Evolutionary conservation across 2,329 filamentous ascomycete genomes (phyloP).

Genomic region (Lachnellula subtilissima): DNA sequence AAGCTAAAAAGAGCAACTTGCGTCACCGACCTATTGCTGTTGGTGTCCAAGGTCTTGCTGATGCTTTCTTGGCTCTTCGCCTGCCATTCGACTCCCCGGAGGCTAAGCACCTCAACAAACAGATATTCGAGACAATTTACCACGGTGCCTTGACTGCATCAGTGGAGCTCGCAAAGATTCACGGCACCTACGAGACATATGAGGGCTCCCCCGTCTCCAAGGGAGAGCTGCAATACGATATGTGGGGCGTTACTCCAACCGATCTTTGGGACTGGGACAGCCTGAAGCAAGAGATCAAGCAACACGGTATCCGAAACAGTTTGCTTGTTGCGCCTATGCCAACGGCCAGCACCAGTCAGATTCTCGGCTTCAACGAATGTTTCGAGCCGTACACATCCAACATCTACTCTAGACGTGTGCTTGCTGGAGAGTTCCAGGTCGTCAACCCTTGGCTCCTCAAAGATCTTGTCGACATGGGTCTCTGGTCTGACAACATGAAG

Average conservation of each 20-base stretch:
- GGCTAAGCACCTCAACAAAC: constrained; percentile 88
- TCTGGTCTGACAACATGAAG: constrained; percentile 99
- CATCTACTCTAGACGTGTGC: constrained; percentile 97
- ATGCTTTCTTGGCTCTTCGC: constrained; percentile 94
- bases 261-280: constrained; percentile 95
- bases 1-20: constrained; percentile 95
- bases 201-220: constrained; percentile 90
- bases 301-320: constrained; percentile 93
- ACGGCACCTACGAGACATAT: constrained; percentile 85
- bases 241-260: constrained; percentile 93
- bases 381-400: constrained; percentile 99
- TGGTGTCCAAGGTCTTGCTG: constrained; percentile 94
- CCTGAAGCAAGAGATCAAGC: constrained; percentile 84
- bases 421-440: constrained; percentile 98
- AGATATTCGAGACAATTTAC: constrained; percentile 99
- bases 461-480: constrained; percentile 93
- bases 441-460: constrained; percentile 99
- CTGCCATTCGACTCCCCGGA: constrained; percentile 96
- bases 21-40: constrained; percentile 93
- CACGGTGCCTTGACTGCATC: constrained; percentile 90
- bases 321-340: constrained; percentile 96
- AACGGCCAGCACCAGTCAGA: constrained; percentile 94
- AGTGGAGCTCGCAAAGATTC: constrained; percentile 73
- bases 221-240: constrained; percentile 95
- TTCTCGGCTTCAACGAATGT: constrained; percentile 98